Percentiles rank a stretch among this genome's conserved stretches.
Evolutionary conservation across 805 yeast species (phyloP).

Genomic region (Scheffersomyces coipomensis): DNA sequence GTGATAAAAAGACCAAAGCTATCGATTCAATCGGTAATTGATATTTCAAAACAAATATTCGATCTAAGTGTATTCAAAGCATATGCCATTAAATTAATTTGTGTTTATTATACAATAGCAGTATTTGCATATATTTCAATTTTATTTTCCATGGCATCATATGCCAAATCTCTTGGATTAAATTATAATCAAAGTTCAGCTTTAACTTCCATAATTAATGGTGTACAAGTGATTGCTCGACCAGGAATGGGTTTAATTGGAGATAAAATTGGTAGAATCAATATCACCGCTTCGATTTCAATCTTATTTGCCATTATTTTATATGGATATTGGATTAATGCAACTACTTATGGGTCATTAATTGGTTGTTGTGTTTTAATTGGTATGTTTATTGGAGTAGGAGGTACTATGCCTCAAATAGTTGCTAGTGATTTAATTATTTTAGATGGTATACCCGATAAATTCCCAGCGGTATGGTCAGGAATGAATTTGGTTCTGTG

Average conservation of each 20-base stretch:
- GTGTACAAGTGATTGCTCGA: constrained; percentile 49
- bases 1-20: constrained; percentile 20
- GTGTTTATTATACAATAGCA: constrained; percentile 35
- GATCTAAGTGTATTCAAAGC: constrained; percentile 24
- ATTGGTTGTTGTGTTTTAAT: constrained; percentile 26
- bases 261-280: constrained; percentile 47
- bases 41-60: constrained; percentile 34
- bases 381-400: constrained; percentile 32
- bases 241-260: constrained; percentile 46
- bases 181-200: constrained; percentile 26
- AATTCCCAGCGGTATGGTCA: constrained; percentile 40
- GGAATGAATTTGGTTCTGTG: constrained; percentile 31
- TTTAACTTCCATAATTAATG: constrained; percentile 37
- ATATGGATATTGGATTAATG: constrained; percentile 40
- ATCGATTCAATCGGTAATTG: constrained; percentile 14
- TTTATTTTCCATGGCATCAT: constrained; percentile 37
- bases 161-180: constrained; percentile 46
- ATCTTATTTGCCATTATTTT: constrained; percentile 21
- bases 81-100: constrained; percentile 19
- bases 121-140: constrained; percentile 35
- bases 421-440: constrained; percentile 24
- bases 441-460: constrained; percentile 13
- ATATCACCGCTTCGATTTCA: constrained; percentile 22
- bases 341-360: constrained; percentile 27
- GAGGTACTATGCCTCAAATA: constrained; percentile 22